Conservation (phyloP, 1,284 basidiomycete species). For the Pascua guehoae region DNA sequence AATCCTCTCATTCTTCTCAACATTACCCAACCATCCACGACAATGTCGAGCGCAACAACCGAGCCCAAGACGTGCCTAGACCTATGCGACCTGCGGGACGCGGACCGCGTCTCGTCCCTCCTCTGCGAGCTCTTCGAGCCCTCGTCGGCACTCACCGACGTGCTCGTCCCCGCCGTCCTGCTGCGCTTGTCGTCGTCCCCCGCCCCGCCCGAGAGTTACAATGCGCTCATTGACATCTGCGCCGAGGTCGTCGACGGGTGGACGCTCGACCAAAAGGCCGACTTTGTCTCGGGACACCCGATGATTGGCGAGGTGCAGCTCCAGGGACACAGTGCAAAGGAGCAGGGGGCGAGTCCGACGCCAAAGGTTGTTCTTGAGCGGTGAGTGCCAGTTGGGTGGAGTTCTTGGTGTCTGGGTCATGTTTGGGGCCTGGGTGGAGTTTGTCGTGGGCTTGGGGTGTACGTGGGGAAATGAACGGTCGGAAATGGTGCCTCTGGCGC, state of each 20-base stretch:
- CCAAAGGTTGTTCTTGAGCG: slow-evolving; percentile 36
- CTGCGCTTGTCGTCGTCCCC: slow-evolving; percentile 10
- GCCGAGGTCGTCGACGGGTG: slow-evolving; percentile 58
- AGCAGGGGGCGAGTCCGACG: slow-evolving; percentile 59
- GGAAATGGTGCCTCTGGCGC: too few species aligned
- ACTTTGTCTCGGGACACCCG: slow-evolving; percentile 77
- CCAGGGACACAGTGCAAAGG: slow-evolving; percentile 67
- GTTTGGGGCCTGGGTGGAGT: too few species aligned
- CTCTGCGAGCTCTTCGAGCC: slow-evolving; percentile 37
- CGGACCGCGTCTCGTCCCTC: slow-evolving; percentile 15
- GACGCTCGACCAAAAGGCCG: slow-evolving; percentile 58
- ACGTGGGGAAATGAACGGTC: too few species aligned
- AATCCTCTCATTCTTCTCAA: too few species aligned
- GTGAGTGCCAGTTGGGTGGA: slow-evolving; percentile 28
- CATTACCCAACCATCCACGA: too few species aligned
- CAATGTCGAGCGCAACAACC: too few species aligned
- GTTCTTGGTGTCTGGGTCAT: neutral
- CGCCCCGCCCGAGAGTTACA: slow-evolving; percentile 52
- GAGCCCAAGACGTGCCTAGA: too few species aligned
- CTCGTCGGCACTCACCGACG: slow-evolving; percentile 19
- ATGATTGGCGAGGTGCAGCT: slow-evolving; percentile 75
- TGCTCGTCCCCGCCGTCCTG: slow-evolving; percentile 31
- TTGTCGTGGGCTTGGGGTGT: too few species aligned
- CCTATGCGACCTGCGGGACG: neutral
- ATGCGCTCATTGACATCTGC: slow-evolving; percentile 61